Percentiles rank a stretch among this genome's conserved stretches.
Conservation (phyloP, 1,139 yeast genomes). For the Hansenula sp. region DNA sequence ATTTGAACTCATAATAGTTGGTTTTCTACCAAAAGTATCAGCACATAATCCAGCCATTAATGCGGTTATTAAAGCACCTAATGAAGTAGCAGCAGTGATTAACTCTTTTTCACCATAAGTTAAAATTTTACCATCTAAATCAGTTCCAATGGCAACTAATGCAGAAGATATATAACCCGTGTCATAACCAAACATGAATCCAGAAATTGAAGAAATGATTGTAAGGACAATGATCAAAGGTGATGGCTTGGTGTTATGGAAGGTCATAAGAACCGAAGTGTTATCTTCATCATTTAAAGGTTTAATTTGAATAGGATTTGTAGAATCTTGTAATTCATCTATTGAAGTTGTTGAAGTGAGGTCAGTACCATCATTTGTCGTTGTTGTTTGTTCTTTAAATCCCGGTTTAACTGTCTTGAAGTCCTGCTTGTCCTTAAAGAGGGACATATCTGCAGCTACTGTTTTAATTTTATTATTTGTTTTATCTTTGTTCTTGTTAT, state of each 20-base stretch:
- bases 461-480: too few species aligned
- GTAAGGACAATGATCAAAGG: slow-evolving; percentile 65
- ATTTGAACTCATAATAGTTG: slow-evolving; percentile 75
- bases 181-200: slow-evolving; percentile 95
- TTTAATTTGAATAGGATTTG: background rate
- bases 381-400: background rate
- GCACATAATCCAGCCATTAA: slow-evolving; percentile 74
- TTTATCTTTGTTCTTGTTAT: too few species aligned
- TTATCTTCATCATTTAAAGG: slow-evolving; percentile 39
- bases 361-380: background rate
- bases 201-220: slow-evolving; percentile 81
- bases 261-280: slow-evolving; percentile 34
- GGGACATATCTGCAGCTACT: background rate
- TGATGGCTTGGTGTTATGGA: slow-evolving; percentile 48
- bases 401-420: background rate
- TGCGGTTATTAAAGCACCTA: slow-evolving; percentile 85
- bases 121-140: slow-evolving; percentile 49
- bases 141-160: slow-evolving; percentile 76
- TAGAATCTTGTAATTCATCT: background rate
- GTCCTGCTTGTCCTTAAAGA: background rate
- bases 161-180: slow-evolving; percentile 96
- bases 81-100: slow-evolving; percentile 91
- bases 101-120: slow-evolving; percentile 79
- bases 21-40: slow-evolving; percentile 77
- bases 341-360: background rate